phyloP scores from a whole-genome alignment of 228 moss, liverwort and hornwort species.

The Sphagnum magellanicum region DNA sequence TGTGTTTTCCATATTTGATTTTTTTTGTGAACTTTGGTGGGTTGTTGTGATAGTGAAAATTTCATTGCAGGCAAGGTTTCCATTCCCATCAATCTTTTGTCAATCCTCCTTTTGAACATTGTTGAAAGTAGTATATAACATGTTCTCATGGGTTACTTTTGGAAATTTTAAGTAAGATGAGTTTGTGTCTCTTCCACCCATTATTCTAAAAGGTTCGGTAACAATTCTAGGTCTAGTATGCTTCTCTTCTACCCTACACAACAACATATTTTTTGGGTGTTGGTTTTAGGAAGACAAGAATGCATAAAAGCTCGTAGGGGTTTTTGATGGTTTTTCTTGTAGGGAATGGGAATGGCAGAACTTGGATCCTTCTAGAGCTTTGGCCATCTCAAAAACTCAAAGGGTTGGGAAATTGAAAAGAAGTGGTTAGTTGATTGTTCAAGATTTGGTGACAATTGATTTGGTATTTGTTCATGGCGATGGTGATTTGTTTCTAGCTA shows the following conservation, averaged over 20 bases:
- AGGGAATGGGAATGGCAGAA: constrained; percentile 68
- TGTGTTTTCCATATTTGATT: neutral
- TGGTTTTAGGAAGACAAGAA: no score
- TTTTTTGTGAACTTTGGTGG: neutral
- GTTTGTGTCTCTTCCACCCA: constrained; percentile 59
- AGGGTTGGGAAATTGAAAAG: constrained; percentile 69
- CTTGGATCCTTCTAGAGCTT: constrained; percentile 44
- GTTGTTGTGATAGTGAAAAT: no score
- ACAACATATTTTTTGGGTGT: no score
- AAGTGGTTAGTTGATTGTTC: constrained; percentile 3
- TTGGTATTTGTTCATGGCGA: no score
- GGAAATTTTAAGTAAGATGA: constrained; percentile 45
- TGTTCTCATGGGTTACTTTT: neutral
- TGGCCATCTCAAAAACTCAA: constrained; percentile 62
- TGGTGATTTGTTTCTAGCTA: no score
- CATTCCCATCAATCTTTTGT: neutral
- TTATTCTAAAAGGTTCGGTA: constrained; percentile 67
- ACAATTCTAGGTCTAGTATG: constrained; percentile 70
- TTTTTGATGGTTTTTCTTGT: constrained; percentile 1
- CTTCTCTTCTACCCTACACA: neutral
- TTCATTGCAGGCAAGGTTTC: neutral
- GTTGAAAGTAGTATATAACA: neutral
- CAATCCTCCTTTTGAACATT: no score
- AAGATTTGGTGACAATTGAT: no score
- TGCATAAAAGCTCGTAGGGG: no score